These are phyloP conservation scores for Nothophytophthora sp. DNA, from an alignment of 352 stramenopile species.

Conservation along the genomic window DNA sequence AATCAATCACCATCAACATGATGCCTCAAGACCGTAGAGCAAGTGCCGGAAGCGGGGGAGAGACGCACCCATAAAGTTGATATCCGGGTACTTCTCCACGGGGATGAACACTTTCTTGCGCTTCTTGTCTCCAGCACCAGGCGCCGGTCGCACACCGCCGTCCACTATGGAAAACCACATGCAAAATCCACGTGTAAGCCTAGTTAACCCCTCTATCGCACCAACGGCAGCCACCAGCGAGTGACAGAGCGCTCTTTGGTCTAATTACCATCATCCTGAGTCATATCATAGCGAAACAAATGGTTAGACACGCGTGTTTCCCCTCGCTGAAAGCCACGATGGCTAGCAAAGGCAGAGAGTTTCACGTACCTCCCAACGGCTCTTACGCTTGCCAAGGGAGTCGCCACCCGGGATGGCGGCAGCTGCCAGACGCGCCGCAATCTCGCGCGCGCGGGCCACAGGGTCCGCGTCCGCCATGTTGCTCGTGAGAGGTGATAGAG, in stretches of 20 bases:
- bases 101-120: constrained; percentile 93
- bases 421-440: constrained; percentile 76
- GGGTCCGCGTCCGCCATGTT: constrained; percentile 65
- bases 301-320: too few relatives aligned
- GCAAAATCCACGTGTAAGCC: too few relatives aligned
- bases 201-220: too few relatives aligned
- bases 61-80: constrained; percentile 91
- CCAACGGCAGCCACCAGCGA: too few relatives aligned
- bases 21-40: too few relatives aligned
- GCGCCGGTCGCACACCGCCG: constrained; percentile 31
- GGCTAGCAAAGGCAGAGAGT: constrained; percentile 1
- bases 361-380: constrained; percentile 74
- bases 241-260: too few relatives aligned
- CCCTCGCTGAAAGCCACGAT: too few relatives aligned
- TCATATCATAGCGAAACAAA: too few relatives aligned
- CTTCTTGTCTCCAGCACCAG: constrained; percentile 65
- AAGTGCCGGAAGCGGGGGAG: too few relatives aligned
- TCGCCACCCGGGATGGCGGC: constrained; percentile 67
- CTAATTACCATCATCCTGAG: constrained; percentile 60
- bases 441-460: constrained; percentile 79
- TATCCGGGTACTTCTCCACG: constrained; percentile 91
- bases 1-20: too few relatives aligned
- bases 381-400: constrained; percentile 82
- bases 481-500: constrained; percentile 7
- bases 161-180: constrained; percentile 31